These are phyloP conservation scores for Pseudogymnoascus sp. DNA, from an alignment of 2,329 filamentous ascomycete species.

Conservation along the genomic window DNA sequence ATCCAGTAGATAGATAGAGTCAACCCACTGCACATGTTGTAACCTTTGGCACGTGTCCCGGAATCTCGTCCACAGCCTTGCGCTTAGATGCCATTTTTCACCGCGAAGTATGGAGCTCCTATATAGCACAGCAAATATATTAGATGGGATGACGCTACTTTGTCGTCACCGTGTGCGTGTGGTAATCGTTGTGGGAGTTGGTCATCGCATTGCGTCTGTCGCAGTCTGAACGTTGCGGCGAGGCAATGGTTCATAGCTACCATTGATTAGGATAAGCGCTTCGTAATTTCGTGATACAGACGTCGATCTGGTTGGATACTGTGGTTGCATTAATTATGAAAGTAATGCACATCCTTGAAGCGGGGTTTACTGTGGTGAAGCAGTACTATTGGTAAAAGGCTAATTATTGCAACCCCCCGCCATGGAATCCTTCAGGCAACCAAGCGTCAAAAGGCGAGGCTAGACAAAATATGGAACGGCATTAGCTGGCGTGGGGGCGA, in stretches of 20 bases:
- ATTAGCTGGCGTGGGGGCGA: too few species aligned
- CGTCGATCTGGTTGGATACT: too few species aligned
- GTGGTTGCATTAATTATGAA: too few species aligned
- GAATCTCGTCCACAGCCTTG: not conserved
- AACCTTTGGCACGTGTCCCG: not conserved
- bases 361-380: too few species aligned
- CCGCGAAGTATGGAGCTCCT: not conserved
- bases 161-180: not conserved
- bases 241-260: not conserved
- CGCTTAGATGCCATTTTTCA: not conserved
- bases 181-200: not conserved
- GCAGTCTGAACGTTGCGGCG: not conserved
- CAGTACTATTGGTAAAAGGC: not conserved
- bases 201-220: not conserved
- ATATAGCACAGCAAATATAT: not conserved
- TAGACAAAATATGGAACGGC: too few species aligned
- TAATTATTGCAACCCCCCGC: too few species aligned
- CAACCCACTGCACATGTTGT: not conserved
- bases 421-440: too few species aligned
- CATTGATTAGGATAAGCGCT: too few species aligned
- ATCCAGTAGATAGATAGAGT: not conserved
- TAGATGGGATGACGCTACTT: not conserved
- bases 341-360: too few species aligned
- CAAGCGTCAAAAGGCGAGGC: too few species aligned
- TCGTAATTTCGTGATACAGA: too few species aligned